A percentile compares a stretch with the other conserved stretches of the same genome.
Conservation (phyloP, 164 flowering plant genomes). For the Pachysandra terminalis region DNA sequence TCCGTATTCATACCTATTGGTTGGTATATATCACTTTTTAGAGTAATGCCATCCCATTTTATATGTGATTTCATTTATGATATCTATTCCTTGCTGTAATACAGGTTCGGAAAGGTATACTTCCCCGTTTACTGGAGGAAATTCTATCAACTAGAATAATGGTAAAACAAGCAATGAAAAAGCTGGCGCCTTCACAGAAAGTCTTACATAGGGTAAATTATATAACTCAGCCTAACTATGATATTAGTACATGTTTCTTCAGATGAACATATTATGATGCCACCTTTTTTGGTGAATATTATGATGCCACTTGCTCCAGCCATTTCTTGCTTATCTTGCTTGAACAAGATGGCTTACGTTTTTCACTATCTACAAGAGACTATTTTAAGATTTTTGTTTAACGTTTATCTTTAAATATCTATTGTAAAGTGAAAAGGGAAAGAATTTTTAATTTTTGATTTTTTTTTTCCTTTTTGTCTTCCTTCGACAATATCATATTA, state of each 20-base stretch:
- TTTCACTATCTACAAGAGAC: neutral
- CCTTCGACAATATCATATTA: too few relatives aligned
- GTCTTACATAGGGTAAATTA: conserved; percentile 64
- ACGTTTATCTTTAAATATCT: too few relatives aligned
- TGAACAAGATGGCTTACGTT: too few relatives aligned
- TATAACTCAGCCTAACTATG: too few relatives aligned
- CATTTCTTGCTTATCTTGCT: conserved; percentile 1
- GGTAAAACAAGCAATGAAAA: conserved; percentile 95
- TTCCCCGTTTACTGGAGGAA: conserved; percentile 94
- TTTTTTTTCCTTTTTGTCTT: neutral
- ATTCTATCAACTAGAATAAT: conserved; percentile 87
- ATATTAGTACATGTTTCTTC: neutral
- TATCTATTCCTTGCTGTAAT: neutral
- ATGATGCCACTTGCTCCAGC: neutral
- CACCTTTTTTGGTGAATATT: too few relatives aligned
- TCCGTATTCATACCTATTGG: neutral
- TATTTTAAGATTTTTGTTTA: neutral
- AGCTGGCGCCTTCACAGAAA: conserved; percentile 58
- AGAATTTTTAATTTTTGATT: neutral
- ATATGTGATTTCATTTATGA: neutral
- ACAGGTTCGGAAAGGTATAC: conserved; percentile 80
- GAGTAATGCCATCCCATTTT: neutral
- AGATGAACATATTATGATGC: neutral
- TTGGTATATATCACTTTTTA: neutral
- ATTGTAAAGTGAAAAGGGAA: too few relatives aligned